Evolutionary conservation across 2,329 filamentous ascomycete genomes (phyloP).

Genomic region (Huntiella moniliformis): DNA sequence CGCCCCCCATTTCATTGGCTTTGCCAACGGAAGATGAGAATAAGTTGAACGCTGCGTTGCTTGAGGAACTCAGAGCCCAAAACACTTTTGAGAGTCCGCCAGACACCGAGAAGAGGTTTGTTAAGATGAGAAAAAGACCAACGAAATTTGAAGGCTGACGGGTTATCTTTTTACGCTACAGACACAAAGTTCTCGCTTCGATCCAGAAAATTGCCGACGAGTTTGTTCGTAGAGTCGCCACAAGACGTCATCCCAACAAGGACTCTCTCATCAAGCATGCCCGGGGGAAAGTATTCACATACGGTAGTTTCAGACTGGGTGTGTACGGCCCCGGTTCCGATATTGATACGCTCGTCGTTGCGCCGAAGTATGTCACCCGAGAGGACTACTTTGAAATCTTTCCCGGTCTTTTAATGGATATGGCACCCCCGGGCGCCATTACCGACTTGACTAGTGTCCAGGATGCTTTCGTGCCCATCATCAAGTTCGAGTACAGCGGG

Average conservation of each 20-base stretch:
- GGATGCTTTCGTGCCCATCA: constrained; percentile 88
- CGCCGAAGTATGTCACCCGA: constrained; percentile 70
- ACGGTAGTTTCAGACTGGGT: constrained; percentile 84
- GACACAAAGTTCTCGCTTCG: constrained; percentile 52
- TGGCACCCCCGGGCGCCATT: constrained; percentile 62
- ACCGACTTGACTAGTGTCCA: constrained; percentile 70
- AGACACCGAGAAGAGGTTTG: constrained; percentile 65
- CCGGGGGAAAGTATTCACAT: constrained; percentile 85
- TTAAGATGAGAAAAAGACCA: not conserved
- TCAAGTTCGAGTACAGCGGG: constrained; percentile 79
- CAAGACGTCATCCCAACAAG: constrained; percentile 50
- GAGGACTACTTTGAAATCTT: constrained; percentile 88
- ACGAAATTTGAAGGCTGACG: not conserved
- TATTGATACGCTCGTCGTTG: constrained; percentile 90
- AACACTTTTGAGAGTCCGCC: constrained; percentile 78
- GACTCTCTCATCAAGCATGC: constrained; percentile 63
- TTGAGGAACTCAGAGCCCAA: constrained; percentile 69
- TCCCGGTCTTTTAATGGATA: constrained; percentile 56
- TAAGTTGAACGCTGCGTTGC: constrained; percentile 55
- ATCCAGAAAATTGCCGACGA: constrained; percentile 67
- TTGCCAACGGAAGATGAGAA: constrained; percentile 64
- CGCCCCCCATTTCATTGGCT: constrained; percentile 59
- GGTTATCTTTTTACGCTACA: constrained; percentile 18
- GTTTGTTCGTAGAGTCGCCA: constrained; percentile 69
- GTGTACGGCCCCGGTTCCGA: constrained; percentile 92